phyloP scores from a whole-genome alignment of 371 early-diverging fungal species.

The Syncephalastrum contaminatum region DNA sequence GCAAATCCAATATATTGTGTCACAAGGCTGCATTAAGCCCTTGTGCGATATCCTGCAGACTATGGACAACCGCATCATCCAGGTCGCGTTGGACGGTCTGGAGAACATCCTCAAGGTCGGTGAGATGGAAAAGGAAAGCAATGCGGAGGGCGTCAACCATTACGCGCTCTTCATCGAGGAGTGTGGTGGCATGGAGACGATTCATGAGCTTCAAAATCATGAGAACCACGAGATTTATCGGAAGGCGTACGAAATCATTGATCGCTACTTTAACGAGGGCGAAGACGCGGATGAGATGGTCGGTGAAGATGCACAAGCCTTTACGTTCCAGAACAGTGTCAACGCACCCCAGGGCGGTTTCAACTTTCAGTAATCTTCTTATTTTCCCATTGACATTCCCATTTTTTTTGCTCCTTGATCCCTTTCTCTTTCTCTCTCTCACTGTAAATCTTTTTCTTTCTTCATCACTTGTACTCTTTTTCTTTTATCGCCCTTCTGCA shows the following conservation, averaged over 20 bases:
- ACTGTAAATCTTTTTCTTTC: conserved; percentile 1
- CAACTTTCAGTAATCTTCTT: conserved; percentile 17
- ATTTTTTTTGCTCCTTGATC: conserved; percentile 1
- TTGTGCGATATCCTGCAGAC: conserved; percentile 89
- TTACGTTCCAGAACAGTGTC: conserved; percentile 18
- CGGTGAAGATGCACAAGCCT: conserved; percentile 6
- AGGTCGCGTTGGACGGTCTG: conserved; percentile 95
- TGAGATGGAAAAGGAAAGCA: conserved; percentile 54
- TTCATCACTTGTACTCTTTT: conserved; percentile 50
- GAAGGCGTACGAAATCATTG: conserved; percentile 92
- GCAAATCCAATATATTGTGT: conserved; percentile 88
- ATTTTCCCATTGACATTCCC: conserved; percentile 2
- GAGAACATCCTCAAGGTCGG: conserved; percentile 98
- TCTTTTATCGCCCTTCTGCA: conserved; percentile 20
- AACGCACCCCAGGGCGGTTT: conserved; percentile 21
- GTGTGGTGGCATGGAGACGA: conserved; percentile 90
- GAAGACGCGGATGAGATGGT: conserved; percentile 69
- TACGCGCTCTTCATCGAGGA: conserved; percentile 93
- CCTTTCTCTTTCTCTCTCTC: conserved; percentile 7
- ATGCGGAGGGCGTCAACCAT: conserved; percentile 70
- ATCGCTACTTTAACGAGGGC: conserved; percentile 87
- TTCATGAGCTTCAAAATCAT: conserved; percentile 89
- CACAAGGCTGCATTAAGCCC: conserved; percentile 91
- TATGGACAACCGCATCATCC: conserved; percentile 92
- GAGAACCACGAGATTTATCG: conserved; percentile 92